Conservation (phyloP, 805 yeast genomes). For the Starmerella vaccinii region DNA sequence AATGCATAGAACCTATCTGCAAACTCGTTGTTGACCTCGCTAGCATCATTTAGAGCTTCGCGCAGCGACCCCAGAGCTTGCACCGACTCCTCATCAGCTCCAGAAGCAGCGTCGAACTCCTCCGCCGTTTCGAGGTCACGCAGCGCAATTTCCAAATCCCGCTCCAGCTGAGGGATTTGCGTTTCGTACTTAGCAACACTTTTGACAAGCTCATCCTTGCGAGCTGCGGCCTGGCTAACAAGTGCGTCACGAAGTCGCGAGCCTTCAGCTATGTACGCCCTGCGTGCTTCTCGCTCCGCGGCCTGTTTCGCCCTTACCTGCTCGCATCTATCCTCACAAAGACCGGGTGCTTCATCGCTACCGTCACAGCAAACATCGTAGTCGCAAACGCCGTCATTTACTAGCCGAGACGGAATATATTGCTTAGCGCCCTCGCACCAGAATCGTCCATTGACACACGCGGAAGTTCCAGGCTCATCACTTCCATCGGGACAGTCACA, state of each 20-base stretch:
- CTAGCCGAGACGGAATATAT: conserved; percentile 53
- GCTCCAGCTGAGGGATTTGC: background rate
- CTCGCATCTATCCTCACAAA: conserved; percentile 49
- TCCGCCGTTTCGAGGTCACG: conserved; percentile 29
- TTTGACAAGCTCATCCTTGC: conserved; percentile 7
- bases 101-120: conserved; percentile 7
- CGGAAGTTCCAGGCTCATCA: conserved; percentile 93
- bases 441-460: conserved; percentile 52
- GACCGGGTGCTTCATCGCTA: conserved; percentile 55
- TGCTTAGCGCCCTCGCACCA: conserved; percentile 65
- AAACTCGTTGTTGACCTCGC: conserved; percentile 8
- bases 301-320: conserved; percentile 39
- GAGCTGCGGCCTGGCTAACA: conserved; percentile 25
- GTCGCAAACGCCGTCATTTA: conserved; percentile 89
- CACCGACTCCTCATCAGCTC: conserved; percentile 14
- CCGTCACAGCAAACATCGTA: conserved; percentile 89
- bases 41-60: conserved; percentile 17
- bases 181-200: conserved; percentile 3
- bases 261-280: conserved; percentile 29
- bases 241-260: conserved; percentile 30
- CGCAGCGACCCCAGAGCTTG: conserved; percentile 15
- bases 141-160: conserved; percentile 25
- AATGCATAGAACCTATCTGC: conserved; percentile 7
- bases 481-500: conserved; percentile 98
- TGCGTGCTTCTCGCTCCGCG: conserved; percentile 17